These are phyloP conservation scores for Oxytropis ochrocephala DNA, from an alignment of 306 rosid species.

Conservation along the genomic window DNA sequence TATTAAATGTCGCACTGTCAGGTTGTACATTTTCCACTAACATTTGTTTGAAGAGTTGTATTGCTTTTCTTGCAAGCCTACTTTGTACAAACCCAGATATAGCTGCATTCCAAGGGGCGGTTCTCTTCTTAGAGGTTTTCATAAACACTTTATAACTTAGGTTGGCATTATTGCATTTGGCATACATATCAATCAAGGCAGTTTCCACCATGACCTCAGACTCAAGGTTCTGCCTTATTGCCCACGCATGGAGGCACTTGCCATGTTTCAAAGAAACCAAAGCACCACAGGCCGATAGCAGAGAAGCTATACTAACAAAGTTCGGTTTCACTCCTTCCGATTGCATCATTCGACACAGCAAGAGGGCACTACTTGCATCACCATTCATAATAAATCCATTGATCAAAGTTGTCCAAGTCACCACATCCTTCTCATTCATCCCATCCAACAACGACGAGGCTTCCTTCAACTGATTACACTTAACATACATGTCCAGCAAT, in stretches of 20 bases:
- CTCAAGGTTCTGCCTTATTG: constrained; percentile 56
- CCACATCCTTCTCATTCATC: constrained; percentile 60
- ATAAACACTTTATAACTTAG: constrained; percentile 49
- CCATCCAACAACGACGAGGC: constrained; percentile 35
- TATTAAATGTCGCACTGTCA: constrained; percentile 52
- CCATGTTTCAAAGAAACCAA: constrained; percentile 45
- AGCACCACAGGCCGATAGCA: constrained; percentile 65
- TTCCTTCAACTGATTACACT: constrained; percentile 64
- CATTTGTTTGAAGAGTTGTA: constrained; percentile 64
- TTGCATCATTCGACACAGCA: constrained; percentile 59
- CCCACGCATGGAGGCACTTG: constrained; percentile 69
- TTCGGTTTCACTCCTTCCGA: constrained; percentile 61
- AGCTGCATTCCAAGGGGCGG: constrained; percentile 77
- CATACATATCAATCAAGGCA: constrained; percentile 73
- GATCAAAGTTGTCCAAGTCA: constrained; percentile 83
- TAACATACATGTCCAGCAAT: constrained; percentile 71
- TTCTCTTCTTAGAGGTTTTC: constrained; percentile 51
- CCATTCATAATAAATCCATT: constrained; percentile 63
- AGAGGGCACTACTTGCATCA: constrained; percentile 56
- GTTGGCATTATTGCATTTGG: constrained; percentile 39
- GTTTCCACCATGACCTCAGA: constrained; percentile 74
- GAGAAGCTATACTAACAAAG: constrained; percentile 52
- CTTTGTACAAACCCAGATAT: constrained; percentile 61
- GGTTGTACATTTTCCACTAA: constrained; percentile 45
- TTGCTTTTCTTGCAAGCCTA: constrained; percentile 57